Evolutionary conservation across 2,329 filamentous ascomycete genomes (phyloP).

Genomic region (Aureobasidium leucospermi): DNA sequence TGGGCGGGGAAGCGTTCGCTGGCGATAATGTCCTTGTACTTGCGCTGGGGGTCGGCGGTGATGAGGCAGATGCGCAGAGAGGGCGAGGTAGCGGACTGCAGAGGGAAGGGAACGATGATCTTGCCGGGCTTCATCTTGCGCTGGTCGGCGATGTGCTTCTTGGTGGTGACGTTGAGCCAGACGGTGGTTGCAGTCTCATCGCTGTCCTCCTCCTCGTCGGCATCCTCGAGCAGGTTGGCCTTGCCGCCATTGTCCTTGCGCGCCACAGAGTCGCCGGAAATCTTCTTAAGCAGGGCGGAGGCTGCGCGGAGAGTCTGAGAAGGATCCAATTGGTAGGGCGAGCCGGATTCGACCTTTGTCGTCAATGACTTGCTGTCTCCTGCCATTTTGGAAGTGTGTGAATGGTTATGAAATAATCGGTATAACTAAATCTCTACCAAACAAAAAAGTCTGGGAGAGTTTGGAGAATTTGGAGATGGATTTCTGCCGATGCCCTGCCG

Average conservation of each 20-base stretch:
- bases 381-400: slow-evolving; percentile 21
- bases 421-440: neutral
- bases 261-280: slow-evolving; percentile 34
- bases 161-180: slow-evolving; percentile 57
- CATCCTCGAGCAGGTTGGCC: slow-evolving; percentile 47
- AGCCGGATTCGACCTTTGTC: slow-evolving; percentile 27
- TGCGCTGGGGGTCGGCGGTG: slow-evolving; percentile 71
- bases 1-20: slow-evolving; percentile 52
- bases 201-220: slow-evolving; percentile 39
- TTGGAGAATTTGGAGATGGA: neutral
- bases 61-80: slow-evolving; percentile 73
- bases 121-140: slow-evolving; percentile 76
- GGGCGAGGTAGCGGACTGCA: slow-evolving; percentile 42
- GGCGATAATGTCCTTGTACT: slow-evolving; percentile 82
- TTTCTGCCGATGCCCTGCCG: slow-evolving; percentile 8
- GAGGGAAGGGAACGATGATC: slow-evolving; percentile 51
- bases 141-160: slow-evolving; percentile 64
- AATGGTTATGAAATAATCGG: neutral
- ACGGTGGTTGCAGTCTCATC: slow-evolving; percentile 44
- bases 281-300: slow-evolving; percentile 49
- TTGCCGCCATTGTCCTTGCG: slow-evolving; percentile 42
- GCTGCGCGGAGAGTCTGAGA: slow-evolving; percentile 52
- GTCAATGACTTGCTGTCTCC: slow-evolving; percentile 29
- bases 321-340: slow-evolving; percentile 37
- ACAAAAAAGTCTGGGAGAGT: neutral